These are phyloP conservation scores for Gossypium bickii DNA, from an alignment of 345 rosid genomes.

Conservation along the genomic window DNA sequence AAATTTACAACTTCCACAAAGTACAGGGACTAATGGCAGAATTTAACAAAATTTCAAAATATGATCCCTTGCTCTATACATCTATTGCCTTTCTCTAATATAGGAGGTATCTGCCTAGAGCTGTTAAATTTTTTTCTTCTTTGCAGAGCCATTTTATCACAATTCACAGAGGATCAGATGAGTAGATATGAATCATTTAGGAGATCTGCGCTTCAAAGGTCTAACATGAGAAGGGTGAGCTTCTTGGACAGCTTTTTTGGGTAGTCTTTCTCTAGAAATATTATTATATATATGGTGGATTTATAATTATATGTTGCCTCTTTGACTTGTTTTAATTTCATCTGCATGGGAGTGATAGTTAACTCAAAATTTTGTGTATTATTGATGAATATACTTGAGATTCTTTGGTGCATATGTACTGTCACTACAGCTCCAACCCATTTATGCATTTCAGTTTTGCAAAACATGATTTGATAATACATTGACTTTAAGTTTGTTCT, in stretches of 20 bases:
- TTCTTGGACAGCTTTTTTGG: neutral
- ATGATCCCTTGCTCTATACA: neutral
- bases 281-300: neutral
- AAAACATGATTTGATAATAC: neutral
- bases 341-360: neutral
- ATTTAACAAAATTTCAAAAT: too few relatives aligned
- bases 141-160: constrained; percentile 66
- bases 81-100: neutral
- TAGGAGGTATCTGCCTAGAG: neutral
- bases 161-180: constrained; percentile 81
- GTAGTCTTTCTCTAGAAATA: neutral
- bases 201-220: constrained; percentile 91
- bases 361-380: neutral
- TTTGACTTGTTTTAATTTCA: neutral
- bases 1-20: too few relatives aligned
- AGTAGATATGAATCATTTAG: constrained; percentile 87
- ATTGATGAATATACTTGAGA: neutral
- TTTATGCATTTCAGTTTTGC: neutral
- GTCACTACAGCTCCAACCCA: neutral
- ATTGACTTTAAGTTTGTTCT: neutral
- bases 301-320: neutral
- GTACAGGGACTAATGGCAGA: too few relatives aligned
- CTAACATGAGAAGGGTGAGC: constrained; percentile 85
- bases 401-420: neutral
- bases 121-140: neutral